Evolutionary conservation across 805 yeast species (phyloP), one percentile per base, ranked within the genome.

Genomic region (Starmerella vitae): DNA sequence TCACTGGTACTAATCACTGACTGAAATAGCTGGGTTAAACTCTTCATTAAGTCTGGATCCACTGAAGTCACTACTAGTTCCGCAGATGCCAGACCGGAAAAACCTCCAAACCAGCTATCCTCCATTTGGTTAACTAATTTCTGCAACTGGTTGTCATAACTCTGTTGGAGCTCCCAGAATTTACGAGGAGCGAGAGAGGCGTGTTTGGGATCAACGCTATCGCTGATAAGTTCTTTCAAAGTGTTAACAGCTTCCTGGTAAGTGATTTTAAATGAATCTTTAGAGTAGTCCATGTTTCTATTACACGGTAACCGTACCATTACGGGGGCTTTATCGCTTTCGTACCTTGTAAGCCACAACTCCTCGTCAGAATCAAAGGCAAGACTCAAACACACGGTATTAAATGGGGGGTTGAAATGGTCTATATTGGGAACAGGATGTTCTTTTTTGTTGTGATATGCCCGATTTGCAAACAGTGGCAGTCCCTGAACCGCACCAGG

Each of bases 81-180:
- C 7, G 26, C 12, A 12, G 10, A 8, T 12, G 26, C 74, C 48
- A 83, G 52, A 0, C 85, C 76, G 37, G 61, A 61, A 47, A 84
- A 80, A 0, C 88, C 93, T 12, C 88, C 84, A 27, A 88, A 60
- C 86, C 95, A 82, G 39, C 63, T 60, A 18, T 56, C 55, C 39
- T 83, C 88, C 7, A 82, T 67, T 24, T 63, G 62, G 1, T 55
- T 50, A n/a, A 88, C 54, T n/a, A 85, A 56, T 1, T 56, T 57
- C 29, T 67, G 56, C 37, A 88, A 52, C 34, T 67, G 57, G 8
- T 62, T 55, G 55, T 88, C 95, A 14, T 85, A 60, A 0, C 57
- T 59, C 39, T 71, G 72, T 35, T 96, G 62, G 21, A 62, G 61
- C 30, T 66, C 65, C 94, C 96, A 91, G 95, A 96, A 88, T 6